Conservation (phyloP, 495 filamentous ascomycete genomes). For the Bacidia gigantensis region DNA sequence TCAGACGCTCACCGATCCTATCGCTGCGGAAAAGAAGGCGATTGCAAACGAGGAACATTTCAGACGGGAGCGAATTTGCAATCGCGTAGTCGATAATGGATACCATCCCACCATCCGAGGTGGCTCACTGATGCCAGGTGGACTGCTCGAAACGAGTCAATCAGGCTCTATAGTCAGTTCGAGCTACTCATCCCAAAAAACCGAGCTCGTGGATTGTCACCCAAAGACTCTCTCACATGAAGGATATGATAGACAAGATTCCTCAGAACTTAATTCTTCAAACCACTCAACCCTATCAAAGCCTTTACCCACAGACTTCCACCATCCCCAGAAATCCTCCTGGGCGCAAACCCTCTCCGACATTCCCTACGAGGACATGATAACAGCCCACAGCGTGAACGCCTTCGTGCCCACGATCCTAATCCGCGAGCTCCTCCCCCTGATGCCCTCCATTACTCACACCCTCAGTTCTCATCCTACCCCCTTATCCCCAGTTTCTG, state of each 20-base stretch:
- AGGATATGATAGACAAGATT: too few species aligned
- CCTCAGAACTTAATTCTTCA: too few species aligned
- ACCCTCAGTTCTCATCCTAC: too few species aligned
- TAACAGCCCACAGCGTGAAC: conserved; percentile 33
- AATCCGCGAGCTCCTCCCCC: conserved; percentile 31
- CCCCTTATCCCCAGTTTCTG: too few species aligned
- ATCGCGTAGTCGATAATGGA: neutral
- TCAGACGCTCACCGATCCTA: conserved; percentile 33
- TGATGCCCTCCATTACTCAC: conserved; percentile 21
- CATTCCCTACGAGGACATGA: conserved; percentile 38
- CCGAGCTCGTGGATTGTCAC: neutral
- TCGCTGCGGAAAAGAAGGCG: conserved; percentile 26
- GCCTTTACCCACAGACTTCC: too few species aligned
- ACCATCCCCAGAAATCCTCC: conserved; percentile 21
- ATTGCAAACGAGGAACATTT: conserved; percentile 19
- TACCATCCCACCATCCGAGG: neutral
- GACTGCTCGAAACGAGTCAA: neutral
- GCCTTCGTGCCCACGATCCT: conserved; percentile 35
- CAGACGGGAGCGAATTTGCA: neutral
- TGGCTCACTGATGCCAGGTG: neutral
- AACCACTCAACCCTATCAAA: too few species aligned
- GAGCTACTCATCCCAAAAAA: conserved; percentile 2
- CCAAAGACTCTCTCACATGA: too few species aligned
- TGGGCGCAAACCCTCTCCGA: conserved; percentile 32
- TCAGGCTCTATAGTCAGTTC: neutral